phyloP scores from a whole-genome alignment of 108 stramenopile species.

The Cyclotella baltica region DNA sequence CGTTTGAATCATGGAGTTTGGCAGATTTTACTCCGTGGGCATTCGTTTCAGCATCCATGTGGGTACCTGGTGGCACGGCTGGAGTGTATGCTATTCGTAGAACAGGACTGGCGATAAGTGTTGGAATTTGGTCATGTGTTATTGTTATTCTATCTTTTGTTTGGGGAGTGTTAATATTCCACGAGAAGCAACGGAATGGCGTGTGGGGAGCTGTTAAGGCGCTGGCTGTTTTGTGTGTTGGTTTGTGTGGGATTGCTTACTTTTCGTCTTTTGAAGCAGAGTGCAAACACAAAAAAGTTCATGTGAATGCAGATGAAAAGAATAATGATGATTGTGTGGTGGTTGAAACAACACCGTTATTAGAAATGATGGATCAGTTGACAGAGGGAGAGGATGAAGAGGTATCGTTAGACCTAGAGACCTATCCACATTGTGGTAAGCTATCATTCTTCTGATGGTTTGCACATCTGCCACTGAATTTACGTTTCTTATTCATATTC shows the following conservation, averaged over 20 bases:
- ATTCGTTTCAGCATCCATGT: conserved; percentile 68
- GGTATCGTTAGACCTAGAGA: conserved; percentile 35
- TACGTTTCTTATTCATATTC: background rate
- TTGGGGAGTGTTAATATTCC: conserved; percentile 82
- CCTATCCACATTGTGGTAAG: conserved; percentile 44
- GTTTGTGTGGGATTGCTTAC: conserved; percentile 81
- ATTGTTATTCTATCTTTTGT: conserved; percentile 80
- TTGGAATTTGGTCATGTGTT: conserved; percentile 79
- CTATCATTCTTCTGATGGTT: background rate
- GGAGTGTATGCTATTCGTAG: conserved; percentile 84
- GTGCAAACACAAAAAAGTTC: conserved; percentile 3
- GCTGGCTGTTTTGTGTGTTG: conserved; percentile 61
- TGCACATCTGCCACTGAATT: background rate
- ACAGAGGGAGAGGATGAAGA: conserved; percentile 2
- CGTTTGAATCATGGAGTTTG: conserved; percentile 39
- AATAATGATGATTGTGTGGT: background rate
- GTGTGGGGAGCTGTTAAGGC: conserved; percentile 50
- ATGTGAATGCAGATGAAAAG: background rate
- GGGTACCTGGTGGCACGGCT: conserved; percentile 79
- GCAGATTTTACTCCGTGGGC: conserved; percentile 61
- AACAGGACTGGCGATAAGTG: conserved; percentile 79
- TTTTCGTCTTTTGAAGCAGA: conserved; percentile 58
- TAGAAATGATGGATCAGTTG: conserved; percentile 1
- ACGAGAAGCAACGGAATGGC: conserved; percentile 70
- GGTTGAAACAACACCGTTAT: conserved; percentile 28